Evolutionary conservation across 192 early-diverging fungal species (phyloP).

Genomic region (Tieghemiomyces parasiticus): DNA sequence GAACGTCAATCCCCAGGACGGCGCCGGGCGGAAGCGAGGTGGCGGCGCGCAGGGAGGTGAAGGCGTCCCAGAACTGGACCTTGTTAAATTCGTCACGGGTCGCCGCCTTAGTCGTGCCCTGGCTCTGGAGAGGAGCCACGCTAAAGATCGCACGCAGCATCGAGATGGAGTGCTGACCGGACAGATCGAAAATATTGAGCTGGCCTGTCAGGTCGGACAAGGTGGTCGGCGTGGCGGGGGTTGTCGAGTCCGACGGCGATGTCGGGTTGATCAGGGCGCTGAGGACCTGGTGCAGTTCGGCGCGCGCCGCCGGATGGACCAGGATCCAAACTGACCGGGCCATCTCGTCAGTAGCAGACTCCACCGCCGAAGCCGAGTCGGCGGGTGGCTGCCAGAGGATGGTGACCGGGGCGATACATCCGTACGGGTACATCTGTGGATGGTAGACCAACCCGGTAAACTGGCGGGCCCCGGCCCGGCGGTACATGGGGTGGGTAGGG

Average conservation of each 20-base stretch:
- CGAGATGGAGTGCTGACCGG: background rate
- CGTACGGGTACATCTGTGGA: slow-evolving; percentile 18
- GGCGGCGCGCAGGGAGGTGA: slow-evolving; percentile 40
- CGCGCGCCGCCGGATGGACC: slow-evolving; percentile 55
- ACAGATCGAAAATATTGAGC: slow-evolving; percentile 19
- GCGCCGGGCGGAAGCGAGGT: slow-evolving; percentile 63
- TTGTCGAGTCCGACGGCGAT: slow-evolving; percentile 10
- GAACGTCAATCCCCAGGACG: slow-evolving; percentile 59
- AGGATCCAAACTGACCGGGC: slow-evolving; percentile 59
- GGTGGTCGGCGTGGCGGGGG: slow-evolving; percentile 51
- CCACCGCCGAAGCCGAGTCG: background rate
- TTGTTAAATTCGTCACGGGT: too few relatives aligned
- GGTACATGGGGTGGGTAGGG: slow-evolving; percentile 14
- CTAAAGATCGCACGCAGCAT: too few relatives aligned
- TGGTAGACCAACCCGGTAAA: slow-evolving; percentile 16
- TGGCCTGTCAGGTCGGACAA: slow-evolving; percentile 55
- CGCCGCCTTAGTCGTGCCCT: too few relatives aligned
- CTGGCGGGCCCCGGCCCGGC: slow-evolving; percentile 13
- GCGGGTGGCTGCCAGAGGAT: slow-evolving; percentile 55
- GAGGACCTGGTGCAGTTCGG: slow-evolving; percentile 23
- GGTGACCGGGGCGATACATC: slow-evolving; percentile 49
- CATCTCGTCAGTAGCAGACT: slow-evolving; percentile 10
- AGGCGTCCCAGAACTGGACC: background rate
- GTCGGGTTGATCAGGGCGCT: slow-evolving; percentile 10
- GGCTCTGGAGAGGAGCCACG: too few relatives aligned